Conservation (phyloP, 495 filamentous ascomycete genomes). For the Talaromyces nanjingensis region DNA sequence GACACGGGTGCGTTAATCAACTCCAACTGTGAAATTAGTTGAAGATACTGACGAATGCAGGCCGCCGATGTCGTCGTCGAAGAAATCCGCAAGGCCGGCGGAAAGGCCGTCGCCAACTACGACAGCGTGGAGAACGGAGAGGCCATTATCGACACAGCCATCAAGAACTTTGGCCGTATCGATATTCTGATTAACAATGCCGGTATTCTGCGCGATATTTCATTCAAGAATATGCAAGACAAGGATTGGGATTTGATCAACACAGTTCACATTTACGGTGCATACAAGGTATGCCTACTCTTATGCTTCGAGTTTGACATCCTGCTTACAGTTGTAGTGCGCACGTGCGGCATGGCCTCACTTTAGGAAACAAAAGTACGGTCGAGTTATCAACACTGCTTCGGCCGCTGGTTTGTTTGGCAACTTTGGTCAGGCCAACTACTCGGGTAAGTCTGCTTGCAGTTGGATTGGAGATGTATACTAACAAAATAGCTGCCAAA, state of each 20-base stretch:
- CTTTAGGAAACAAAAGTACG: slow-evolving; percentile 98
- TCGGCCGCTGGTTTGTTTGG: slow-evolving; percentile 95
- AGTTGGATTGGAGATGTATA: not conserved
- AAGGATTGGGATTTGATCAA: slow-evolving; percentile 94
- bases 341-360: slow-evolving; percentile 94
- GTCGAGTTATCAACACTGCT: slow-evolving; percentile 90
- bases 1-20: slow-evolving; percentile 54
- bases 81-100: slow-evolving; percentile 85
- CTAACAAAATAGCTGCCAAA: slow-evolving; percentile 64
- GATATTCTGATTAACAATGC: slow-evolving; percentile 98
- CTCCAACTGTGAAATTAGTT: too few relatives aligned
- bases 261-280: slow-evolving; percentile 87
- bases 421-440: slow-evolving; percentile 94
- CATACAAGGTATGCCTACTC: slow-evolving; percentile 63
- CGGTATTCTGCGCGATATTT: slow-evolving; percentile 91
- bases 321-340: slow-evolving; percentile 43
- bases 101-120: slow-evolving; percentile 97
- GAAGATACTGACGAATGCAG: slow-evolving; percentile 28
- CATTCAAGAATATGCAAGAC: slow-evolving; percentile 99
- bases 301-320: too few relatives aligned
- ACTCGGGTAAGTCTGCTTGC: slow-evolving; percentile 53
- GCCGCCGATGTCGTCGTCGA: slow-evolving; percentile 94
- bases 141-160: slow-evolving; percentile 91
- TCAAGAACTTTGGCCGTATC: slow-evolving; percentile 84
- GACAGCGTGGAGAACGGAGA: slow-evolving; percentile 95